Conservation (phyloP, 2,329 filamentous ascomycete species). For the Alternaria arborescens region DNA sequence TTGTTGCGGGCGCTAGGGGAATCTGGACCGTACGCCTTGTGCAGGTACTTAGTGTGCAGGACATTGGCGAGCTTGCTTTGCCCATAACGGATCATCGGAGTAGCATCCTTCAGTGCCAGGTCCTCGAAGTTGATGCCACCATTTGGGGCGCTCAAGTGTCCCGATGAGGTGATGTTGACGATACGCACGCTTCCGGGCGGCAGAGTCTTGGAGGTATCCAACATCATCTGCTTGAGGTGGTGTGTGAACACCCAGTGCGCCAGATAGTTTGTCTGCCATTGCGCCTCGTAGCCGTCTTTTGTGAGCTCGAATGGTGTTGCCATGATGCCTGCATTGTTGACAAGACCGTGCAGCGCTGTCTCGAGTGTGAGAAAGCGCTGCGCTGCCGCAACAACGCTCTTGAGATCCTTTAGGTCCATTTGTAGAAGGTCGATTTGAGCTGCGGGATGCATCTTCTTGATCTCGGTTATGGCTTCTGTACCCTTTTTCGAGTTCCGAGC, state of each 20-base stretch:
- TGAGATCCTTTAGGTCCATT: background rate
- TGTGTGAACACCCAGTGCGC: constrained; percentile 55
- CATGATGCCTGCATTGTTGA: background rate
- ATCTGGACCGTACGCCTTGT: constrained; percentile 17
- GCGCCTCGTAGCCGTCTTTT: constrained; percentile 55
- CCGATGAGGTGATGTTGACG: constrained; percentile 29
- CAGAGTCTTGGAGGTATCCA: constrained; percentile 29
- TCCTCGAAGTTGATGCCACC: constrained; percentile 28
- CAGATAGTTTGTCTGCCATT: constrained; percentile 58
- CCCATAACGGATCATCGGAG: constrained; percentile 26
- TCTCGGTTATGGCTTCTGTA: background rate
- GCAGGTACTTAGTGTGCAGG: constrained; percentile 23
- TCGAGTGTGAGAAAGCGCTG: background rate
- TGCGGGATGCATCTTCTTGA: background rate
- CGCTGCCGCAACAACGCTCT: background rate
- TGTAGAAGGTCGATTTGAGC: background rate
- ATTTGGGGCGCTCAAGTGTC: constrained; percentile 20
- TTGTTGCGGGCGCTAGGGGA: constrained; percentile 6
- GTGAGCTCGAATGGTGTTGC: constrained; percentile 38
- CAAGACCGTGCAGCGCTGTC: background rate
- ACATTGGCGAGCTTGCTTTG: constrained; percentile 37
- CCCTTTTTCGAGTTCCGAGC: background rate
- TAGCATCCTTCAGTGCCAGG: constrained; percentile 8
- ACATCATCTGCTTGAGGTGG: constrained; percentile 47
- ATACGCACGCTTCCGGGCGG: constrained; percentile 44